phyloP scores from a whole-genome alignment of 768 basidiomycete species.

The Lentinula aciculospora region DNA sequence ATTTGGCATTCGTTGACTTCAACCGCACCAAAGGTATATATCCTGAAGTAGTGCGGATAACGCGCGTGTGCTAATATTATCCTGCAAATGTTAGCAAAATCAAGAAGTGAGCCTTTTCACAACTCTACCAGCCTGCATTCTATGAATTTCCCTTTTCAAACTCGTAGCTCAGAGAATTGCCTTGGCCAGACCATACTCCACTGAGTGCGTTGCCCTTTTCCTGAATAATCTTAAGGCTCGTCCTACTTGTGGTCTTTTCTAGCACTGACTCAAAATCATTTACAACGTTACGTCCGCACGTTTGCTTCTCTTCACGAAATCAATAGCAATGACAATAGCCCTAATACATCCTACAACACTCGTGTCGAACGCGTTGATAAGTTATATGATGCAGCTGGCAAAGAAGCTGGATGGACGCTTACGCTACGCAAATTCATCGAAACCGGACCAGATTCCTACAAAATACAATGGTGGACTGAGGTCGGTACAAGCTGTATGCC shows the following conservation, averaged over 20 bases:
- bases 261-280: constrained; percentile 28
- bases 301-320: constrained; percentile 36
- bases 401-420: constrained; percentile 29
- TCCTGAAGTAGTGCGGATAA: background rate
- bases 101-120: constrained; percentile 10
- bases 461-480: constrained; percentile 32
- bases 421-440: constrained; percentile 25
- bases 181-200: constrained; percentile 25
- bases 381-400: constrained; percentile 18
- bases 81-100: constrained; percentile 4
- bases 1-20: constrained; percentile 29
- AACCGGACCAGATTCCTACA: constrained; percentile 13
- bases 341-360: constrained; percentile 35
- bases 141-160: background rate
- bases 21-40: constrained; percentile 28
- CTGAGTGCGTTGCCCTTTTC: constrained; percentile 20
- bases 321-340: constrained; percentile 36
- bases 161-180: constrained; percentile 23
- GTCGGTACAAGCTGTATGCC: constrained; percentile 15
- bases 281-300: constrained; percentile 32
- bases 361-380: constrained; percentile 43
- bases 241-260: background rate
- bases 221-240: background rate
- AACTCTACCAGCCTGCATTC: too few species aligned
- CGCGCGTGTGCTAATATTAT: too few species aligned